Percentiles rank a stretch among this genome's conserved stretches.
phyloP scores from a whole-genome alignment of 305 asterid species.

The Fraxinus platypoda region DNA sequence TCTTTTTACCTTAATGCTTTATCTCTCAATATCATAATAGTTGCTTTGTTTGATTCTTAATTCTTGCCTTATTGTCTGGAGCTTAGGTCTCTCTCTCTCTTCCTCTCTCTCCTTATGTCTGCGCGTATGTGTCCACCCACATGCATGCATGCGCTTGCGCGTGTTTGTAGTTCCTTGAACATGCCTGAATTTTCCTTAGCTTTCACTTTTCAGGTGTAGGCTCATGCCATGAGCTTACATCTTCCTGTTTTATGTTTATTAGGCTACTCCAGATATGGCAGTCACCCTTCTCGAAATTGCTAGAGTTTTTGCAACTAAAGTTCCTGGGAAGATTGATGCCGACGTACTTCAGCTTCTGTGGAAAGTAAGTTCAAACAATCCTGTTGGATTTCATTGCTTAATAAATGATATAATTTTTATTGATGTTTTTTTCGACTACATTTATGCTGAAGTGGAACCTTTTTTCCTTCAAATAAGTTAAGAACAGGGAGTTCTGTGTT shows the following conservation, averaged over 20 bases:
- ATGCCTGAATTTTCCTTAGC: constrained; percentile 5
- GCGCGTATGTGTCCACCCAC: constrained; percentile 8
- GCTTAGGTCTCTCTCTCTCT: background rate
- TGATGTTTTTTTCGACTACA: background rate
- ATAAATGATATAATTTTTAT: constrained; percentile 7
- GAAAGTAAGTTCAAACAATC: constrained; percentile 63
- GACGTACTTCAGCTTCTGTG: constrained; percentile 97
- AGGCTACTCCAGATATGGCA: constrained; percentile 99
- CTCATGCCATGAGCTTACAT: constrained; percentile 16
- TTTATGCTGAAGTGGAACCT: background rate
- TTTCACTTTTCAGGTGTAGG: constrained; percentile 10
- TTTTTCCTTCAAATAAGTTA: background rate
- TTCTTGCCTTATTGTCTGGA: constrained; percentile 13
- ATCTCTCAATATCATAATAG: constrained; percentile 15
- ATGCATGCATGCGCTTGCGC: background rate
- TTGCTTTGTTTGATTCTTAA: constrained; percentile 12
- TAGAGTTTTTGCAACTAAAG: constrained; percentile 95
- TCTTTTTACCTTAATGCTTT: background rate
- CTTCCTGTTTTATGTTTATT: constrained; percentile 26
- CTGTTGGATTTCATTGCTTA: constrained; percentile 15
- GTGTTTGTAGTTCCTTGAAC: background rate
- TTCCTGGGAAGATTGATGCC: constrained; percentile 98
- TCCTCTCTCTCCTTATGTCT: background rate
- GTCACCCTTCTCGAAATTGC: constrained; percentile 99
- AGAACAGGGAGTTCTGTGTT: background rate